These are phyloP conservation scores for Trypanosoma platydactyli DNA, from an alignment of 208 protist genomes.

Conservation along the genomic window DNA sequence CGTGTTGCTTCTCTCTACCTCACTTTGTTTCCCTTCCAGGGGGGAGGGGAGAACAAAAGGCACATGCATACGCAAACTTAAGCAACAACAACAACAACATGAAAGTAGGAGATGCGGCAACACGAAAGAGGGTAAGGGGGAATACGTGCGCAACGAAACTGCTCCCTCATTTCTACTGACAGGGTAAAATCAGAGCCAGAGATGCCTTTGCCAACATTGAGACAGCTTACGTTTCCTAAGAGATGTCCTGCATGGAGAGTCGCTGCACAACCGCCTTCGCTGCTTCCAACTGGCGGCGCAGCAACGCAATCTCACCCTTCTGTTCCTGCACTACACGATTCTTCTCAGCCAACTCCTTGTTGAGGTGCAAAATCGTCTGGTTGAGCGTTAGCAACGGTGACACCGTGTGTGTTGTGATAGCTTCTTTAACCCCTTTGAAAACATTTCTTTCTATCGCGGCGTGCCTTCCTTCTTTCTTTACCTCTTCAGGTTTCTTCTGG, in stretches of 20 bases:
- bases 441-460: background rate
- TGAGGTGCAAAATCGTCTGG: slow-evolving; percentile 31
- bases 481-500: background rate
- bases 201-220: background rate
- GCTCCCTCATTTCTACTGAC: no score
- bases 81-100: no score
- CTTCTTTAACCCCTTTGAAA: slow-evolving; percentile 2
- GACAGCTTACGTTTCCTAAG: background rate
- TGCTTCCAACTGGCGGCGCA: slow-evolving; percentile 33
- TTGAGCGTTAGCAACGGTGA: background rate
- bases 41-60: background rate
- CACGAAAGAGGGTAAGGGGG: no score
- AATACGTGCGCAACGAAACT: no score
- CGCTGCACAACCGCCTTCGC: slow-evolving; percentile 37
- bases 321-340: slow-evolving; percentile 16
- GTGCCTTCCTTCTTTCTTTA: background rate
- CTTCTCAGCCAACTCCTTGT: slow-evolving; percentile 26
- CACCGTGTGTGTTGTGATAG: background rate
- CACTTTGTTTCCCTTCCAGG: no score
- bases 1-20: slow-evolving; percentile 12
- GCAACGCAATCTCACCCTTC: slow-evolving; percentile 18
- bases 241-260: slow-evolving; percentile 25
- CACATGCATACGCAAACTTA: background rate
- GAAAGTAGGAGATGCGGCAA: no score
- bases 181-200: no score